A percentile compares a stretch with the other conserved stretches of the same genome.
These are phyloP conservation scores for Arctostaphylos glauca DNA, from an alignment of 148 eudicot species.

Conservation along the genomic window DNA sequence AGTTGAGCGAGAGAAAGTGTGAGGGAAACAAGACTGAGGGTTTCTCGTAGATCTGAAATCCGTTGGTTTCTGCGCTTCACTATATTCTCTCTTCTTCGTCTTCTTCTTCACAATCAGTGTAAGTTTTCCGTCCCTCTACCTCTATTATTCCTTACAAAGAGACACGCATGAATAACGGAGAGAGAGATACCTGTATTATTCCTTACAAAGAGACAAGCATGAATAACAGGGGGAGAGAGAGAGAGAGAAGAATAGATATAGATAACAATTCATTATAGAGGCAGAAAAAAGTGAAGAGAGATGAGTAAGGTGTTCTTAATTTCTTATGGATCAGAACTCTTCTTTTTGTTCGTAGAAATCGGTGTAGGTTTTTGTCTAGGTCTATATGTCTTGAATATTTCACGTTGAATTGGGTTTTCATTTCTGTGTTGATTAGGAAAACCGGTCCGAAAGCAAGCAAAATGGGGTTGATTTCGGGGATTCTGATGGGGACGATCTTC, in stretches of 20 bases:
- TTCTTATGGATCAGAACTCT: background rate
- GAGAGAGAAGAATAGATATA: background rate
- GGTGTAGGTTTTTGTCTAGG: background rate
- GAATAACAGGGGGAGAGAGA: background rate
- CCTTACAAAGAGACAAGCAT: background rate
- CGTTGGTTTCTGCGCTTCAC: background rate
- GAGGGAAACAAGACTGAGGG: background rate
- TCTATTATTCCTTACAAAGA: background rate
- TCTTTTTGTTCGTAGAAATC: background rate
- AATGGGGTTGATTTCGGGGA: conserved; percentile 90
- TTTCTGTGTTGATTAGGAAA: conserved; percentile 6
- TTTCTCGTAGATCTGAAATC: background rate
- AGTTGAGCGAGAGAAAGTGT: background rate
- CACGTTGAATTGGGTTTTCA: background rate
- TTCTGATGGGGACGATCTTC: conserved; percentile 66
- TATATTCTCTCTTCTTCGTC: background rate
- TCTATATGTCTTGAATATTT: background rate
- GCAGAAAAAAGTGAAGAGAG: background rate
- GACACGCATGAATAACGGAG: background rate
- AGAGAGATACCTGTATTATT: background rate
- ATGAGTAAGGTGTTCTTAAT: background rate
- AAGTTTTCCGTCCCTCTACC: background rate
- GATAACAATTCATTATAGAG: background rate
- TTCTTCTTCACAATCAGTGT: conserved; percentile 2
- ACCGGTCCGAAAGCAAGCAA: conserved; percentile 15